A percentile compares a stretch with the other conserved stretches of the same genome.
phyloP scores from a whole-genome alignment of 768 basidiomycete genomes.

The Agaricus blazei region DNA sequence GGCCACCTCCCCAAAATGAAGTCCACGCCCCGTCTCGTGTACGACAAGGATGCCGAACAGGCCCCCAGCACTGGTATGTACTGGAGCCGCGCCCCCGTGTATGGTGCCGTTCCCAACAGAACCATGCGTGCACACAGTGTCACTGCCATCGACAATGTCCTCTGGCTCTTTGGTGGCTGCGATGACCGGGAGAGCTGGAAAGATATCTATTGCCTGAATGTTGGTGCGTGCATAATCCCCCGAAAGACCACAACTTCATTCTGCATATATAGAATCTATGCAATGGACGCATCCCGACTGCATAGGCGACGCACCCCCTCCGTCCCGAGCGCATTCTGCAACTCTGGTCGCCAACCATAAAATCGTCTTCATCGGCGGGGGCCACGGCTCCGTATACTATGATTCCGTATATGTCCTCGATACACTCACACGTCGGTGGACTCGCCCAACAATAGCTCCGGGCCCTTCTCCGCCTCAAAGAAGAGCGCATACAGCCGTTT shows the following conservation, averaged over 20 bases:
- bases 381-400: slow-evolving; percentile 77
- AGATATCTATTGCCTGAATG: slow-evolving; percentile 84
- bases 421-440: slow-evolving; percentile 67
- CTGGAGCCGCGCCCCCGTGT: slow-evolving; percentile 81
- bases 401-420: slow-evolving; percentile 82
- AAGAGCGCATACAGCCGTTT: slow-evolving; percentile 83
- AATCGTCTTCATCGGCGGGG: slow-evolving; percentile 84
- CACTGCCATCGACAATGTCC: slow-evolving; percentile 75
- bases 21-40: slow-evolving; percentile 53
- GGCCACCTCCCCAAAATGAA: slow-evolving; percentile 10
- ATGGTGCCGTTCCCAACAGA: slow-evolving; percentile 60
- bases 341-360: slow-evolving; percentile 70
- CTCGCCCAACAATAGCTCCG: slow-evolving; percentile 35
- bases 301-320: slow-evolving; percentile 73
- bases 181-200: slow-evolving; percentile 72
- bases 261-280: slow-evolving; percentile 62
- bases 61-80: slow-evolving; percentile 77
- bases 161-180: slow-evolving; percentile 89
- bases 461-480: slow-evolving; percentile 55
- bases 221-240: slow-evolving; percentile 40
- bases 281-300: slow-evolving; percentile 81
- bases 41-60: slow-evolving; percentile 51
- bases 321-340: slow-evolving; percentile 83
- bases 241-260: not conserved
- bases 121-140: slow-evolving; percentile 80